Percentiles rank a stretch among this genome's conserved stretches.
phyloP scores from a whole-genome alignment of 2,329 filamentous ascomycete species.

The Phoma sp. region DNA sequence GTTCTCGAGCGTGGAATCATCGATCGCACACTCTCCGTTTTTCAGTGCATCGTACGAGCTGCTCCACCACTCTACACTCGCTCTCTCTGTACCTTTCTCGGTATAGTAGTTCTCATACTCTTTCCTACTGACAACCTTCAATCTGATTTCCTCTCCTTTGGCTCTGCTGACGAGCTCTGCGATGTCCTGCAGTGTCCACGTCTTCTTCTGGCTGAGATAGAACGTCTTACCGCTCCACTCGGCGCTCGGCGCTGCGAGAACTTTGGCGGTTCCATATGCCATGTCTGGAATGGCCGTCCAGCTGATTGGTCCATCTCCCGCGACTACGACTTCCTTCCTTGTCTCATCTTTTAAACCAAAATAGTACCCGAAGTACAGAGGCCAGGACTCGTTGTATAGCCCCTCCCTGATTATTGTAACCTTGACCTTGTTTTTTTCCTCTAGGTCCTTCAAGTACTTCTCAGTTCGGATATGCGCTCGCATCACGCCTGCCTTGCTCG shows the following conservation, averaged over 20 bases:
- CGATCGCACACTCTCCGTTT: conserved; percentile 52
- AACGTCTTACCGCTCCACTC: conserved; percentile 47
- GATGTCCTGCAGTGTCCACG: conserved; percentile 37
- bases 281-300: conserved; percentile 56
- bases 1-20: conserved; percentile 50
- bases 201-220: conserved; percentile 46
- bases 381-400: conserved; percentile 57
- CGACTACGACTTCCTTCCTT: conserved; percentile 48
- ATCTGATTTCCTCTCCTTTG: conserved; percentile 36
- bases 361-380: conserved; percentile 56
- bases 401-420: conserved; percentile 54
- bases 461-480: conserved; percentile 56
- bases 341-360: conserved; percentile 43
- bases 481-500: conserved; percentile 54
- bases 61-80: conserved; percentile 55
- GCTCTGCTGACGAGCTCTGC: conserved; percentile 38
- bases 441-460: conserved; percentile 44
- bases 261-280: conserved; percentile 51
- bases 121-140: conserved; percentile 47
- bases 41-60: conserved; percentile 53
- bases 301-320: conserved; percentile 51
- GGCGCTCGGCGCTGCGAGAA: conserved; percentile 43
- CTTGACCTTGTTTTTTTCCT: conserved; percentile 23
- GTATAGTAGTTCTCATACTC: conserved; percentile 53
- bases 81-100: conserved; percentile 44